A percentile compares a stretch with the other conserved stretches of the same genome.
Evolutionary conservation across 768 basidiomycete species (phyloP).

Genomic region (Galerina sulciceps): DNA sequence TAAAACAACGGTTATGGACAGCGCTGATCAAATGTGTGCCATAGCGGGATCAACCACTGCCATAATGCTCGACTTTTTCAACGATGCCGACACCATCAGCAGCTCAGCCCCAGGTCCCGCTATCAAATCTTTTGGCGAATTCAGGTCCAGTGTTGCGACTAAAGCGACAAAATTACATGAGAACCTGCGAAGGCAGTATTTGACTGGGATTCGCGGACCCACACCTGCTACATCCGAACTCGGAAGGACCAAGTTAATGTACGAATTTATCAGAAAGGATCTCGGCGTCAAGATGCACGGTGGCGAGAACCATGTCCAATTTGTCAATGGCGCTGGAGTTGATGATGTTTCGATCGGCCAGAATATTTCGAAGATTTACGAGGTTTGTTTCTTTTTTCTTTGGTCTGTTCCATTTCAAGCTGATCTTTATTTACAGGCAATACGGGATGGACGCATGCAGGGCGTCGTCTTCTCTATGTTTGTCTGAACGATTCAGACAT

Average conservation of each 20-base stretch:
- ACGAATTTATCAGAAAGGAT: conserved; percentile 69
- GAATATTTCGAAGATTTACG: conserved; percentile 75
- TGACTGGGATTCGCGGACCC: conserved; percentile 58
- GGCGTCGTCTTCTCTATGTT: conserved; percentile 61
- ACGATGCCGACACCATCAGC: conserved; percentile 42
- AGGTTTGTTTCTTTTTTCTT: conserved; percentile 40
- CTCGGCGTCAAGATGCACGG: conserved; percentile 80
- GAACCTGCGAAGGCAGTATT: conserved; percentile 54
- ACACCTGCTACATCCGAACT: conserved; percentile 70
- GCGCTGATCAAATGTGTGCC: conserved; percentile 63
- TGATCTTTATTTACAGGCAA: conserved; percentile 41
- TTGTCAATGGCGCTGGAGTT: conserved; percentile 45
- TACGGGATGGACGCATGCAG: conserved; percentile 73
- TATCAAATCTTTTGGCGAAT: conserved; percentile 43
- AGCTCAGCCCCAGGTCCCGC: conserved; percentile 23
- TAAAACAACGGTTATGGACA: conserved; percentile 72
- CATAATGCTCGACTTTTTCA: conserved; percentile 47
- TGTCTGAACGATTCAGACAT: conserved; percentile 18
- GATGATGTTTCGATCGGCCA: conserved; percentile 69
- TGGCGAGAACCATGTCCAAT: conserved; percentile 60
- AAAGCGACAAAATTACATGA: conserved; percentile 50
- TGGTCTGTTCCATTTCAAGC: not conserved
- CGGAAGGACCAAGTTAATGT: conserved; percentile 64
- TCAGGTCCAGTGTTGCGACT: conserved; percentile 55
- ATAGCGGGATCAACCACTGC: conserved; percentile 62